Conservation (phyloP, 1,139 yeast species). For the Protomyces lactucae-debilis region DNA sequence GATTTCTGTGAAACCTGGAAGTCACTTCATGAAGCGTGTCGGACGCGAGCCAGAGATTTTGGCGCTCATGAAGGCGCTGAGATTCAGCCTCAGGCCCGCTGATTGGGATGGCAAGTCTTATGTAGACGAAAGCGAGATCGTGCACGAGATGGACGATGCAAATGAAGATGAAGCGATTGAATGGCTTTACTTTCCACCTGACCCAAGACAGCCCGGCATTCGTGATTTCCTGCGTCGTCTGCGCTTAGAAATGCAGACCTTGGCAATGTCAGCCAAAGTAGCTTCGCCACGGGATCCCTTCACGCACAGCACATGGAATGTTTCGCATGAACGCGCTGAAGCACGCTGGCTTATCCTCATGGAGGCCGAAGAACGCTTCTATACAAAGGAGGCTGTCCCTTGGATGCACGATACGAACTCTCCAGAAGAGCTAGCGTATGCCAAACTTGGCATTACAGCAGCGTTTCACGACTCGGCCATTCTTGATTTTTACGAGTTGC, state of each 20-base stretch:
- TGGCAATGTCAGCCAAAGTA: constrained; percentile 8
- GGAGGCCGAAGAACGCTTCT: constrained; percentile 9
- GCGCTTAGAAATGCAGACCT: constrained; percentile 12
- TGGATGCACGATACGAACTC: not conserved
- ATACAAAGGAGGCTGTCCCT: not conserved
- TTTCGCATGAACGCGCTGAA: constrained; percentile 13
- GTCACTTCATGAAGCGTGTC: constrained; percentile 11
- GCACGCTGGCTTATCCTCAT: constrained; percentile 1
- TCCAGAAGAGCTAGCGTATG: constrained; percentile 36
- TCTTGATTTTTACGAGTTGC: constrained; percentile 56
- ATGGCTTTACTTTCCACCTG: constrained; percentile 17
- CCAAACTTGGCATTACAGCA: constrained; percentile 56
- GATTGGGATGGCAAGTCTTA: not conserved
- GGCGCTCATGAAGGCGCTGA: constrained; percentile 3
- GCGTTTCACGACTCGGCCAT: constrained; percentile 60
- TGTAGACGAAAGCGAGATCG: not conserved
- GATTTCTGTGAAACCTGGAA: not conserved
- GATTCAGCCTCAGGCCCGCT: constrained; percentile 19
- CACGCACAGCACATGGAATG: constrained; percentile 9
- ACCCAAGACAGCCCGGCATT: constrained; percentile 16
- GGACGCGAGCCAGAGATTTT: constrained; percentile 9
- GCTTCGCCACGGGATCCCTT: constrained; percentile 6
- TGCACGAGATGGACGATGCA: constrained; percentile 7
- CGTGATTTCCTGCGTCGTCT: constrained; percentile 7
- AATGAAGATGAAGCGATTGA: constrained; percentile 17